Evolutionary conservation across 1,284 basidiomycete genomes (phyloP).

Genomic region (Cronartium ribicola): DNA sequence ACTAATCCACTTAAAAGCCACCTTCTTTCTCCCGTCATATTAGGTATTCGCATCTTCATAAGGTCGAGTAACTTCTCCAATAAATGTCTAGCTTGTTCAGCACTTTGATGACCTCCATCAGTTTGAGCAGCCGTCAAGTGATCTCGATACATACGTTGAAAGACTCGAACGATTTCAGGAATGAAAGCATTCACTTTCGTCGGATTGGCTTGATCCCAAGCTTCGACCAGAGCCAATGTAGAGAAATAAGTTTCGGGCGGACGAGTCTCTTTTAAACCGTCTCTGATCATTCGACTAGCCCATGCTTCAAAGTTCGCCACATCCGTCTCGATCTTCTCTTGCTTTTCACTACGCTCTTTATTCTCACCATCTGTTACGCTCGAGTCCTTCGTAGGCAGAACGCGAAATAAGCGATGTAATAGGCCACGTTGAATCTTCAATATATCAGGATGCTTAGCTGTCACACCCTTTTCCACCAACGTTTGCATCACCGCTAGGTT

Average conservation of each 20-base stretch:
- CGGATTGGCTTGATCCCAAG: conserved; percentile 76
- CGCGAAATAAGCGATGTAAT: conserved; percentile 76
- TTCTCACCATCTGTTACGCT: conserved; percentile 44
- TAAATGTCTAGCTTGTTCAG: conserved; percentile 50
- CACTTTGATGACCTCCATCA: conserved; percentile 50
- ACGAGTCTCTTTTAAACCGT: conserved; percentile 62
- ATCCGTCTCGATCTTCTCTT: conserved; percentile 65
- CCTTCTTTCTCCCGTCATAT: conserved; percentile 58
- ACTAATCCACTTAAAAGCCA: conserved; percentile 70
- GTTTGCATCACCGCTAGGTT: conserved; percentile 79
- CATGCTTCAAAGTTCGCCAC: conserved; percentile 73
- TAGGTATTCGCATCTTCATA: conserved; percentile 56
- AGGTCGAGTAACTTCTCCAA: conserved; percentile 58
- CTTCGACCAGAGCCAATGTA: conserved; percentile 78
- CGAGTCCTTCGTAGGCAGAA: conserved; percentile 60
- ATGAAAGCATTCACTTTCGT: conserved; percentile 81
- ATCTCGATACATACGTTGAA: conserved; percentile 82
- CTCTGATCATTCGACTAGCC: conserved; percentile 70
- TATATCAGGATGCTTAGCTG: conserved; percentile 47
- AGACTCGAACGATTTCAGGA: conserved; percentile 71
- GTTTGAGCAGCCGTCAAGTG: conserved; percentile 62
- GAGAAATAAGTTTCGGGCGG: conserved; percentile 70
- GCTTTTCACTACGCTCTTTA: conserved; percentile 53
- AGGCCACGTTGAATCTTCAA: conserved; percentile 63
- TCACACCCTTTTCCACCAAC: conserved; percentile 81